Evolutionary conservation across 2,329 filamentous ascomycete genomes (phyloP).

Genomic region (Lasiodiplodia gonubiensis): DNA sequence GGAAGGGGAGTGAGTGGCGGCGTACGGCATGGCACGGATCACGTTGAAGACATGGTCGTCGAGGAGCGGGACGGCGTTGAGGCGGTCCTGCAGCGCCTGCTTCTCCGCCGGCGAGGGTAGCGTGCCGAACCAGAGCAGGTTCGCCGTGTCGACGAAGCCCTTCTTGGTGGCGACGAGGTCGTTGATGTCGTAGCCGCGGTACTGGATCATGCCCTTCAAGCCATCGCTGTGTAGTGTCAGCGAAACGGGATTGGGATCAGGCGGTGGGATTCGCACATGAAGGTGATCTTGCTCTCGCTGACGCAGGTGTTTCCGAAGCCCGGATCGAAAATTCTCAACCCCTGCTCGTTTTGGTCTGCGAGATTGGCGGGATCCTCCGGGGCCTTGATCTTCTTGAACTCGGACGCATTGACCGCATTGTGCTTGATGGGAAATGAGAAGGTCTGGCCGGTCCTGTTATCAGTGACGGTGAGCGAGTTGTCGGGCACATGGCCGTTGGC

Average conservation of each 20-base stretch:
- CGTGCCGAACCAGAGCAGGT: conserved; percentile 59
- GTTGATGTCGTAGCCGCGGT: conserved; percentile 60
- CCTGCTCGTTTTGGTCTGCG: conserved; percentile 34
- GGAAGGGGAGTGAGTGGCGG: background rate
- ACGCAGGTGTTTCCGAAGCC: conserved; percentile 45
- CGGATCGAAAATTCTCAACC: conserved; percentile 44
- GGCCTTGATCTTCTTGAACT: conserved; percentile 39
- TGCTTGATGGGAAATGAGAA: conserved; percentile 40
- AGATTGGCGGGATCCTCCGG: background rate
- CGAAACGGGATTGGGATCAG: fast-evolving
- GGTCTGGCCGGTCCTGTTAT: conserved; percentile 38
- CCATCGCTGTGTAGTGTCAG: conserved; percentile 47
- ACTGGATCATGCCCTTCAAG: conserved; percentile 57
- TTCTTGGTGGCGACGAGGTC: conserved; percentile 55
- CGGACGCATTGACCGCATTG: conserved; percentile 39
- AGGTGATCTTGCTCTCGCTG: conserved; percentile 40
- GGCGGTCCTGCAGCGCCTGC: conserved; percentile 46
- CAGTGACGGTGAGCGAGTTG: conserved; percentile 33
- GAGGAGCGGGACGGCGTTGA: conserved; percentile 30
- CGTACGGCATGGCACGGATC: conserved; percentile 52
- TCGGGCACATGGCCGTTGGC: background rate
- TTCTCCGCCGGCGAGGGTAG: conserved; percentile 53
- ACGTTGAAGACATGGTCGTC: conserved; percentile 29
- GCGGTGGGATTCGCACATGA: conserved; percentile 36
- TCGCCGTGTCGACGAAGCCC: conserved; percentile 58